A percentile compares a stretch with the other conserved stretches of the same genome.
Evolutionary conservation across 305 asterid species (phyloP).

Genomic region (Ajuga reptans): DNA sequence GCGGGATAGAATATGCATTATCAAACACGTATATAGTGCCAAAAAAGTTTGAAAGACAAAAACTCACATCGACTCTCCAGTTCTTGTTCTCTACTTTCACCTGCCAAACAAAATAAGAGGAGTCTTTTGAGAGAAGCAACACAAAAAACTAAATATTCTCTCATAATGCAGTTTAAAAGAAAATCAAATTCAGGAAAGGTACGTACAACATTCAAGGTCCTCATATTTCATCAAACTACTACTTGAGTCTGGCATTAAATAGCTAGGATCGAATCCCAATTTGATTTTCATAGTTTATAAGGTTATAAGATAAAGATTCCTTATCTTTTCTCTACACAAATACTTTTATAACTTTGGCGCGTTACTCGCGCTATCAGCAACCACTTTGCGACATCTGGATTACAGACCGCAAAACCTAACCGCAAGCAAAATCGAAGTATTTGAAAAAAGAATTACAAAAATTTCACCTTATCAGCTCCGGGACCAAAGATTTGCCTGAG

Average conservation of each 20-base stretch:
- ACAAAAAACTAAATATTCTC: not conserved
- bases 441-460: not conserved
- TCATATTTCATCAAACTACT: not conserved
- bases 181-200: not conserved
- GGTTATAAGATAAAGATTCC: not conserved
- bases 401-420: not conserved
- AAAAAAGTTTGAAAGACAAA: not conserved
- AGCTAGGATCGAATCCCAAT: not conserved
- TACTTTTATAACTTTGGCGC: not conserved
- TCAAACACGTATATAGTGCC: not conserved
- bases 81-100: conserved; percentile 86
- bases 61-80: conserved; percentile 92
- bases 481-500: conserved; percentile 88
- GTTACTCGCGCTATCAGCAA: not conserved
- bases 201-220: not conserved
- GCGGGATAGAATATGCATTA: not conserved
- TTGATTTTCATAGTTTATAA: not conserved
- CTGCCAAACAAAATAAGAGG: conserved; percentile 39
- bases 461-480: conserved; percentile 74
- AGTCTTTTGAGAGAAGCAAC: conserved; percentile 17
- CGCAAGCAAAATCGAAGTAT: not conserved
- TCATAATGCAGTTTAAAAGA: not conserved
- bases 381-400: not conserved
- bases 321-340: not conserved
- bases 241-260: not conserved